Evolutionary conservation across 2,329 filamentous ascomycete genomes (phyloP).

Genomic region (Pyricularia sp.): DNA sequence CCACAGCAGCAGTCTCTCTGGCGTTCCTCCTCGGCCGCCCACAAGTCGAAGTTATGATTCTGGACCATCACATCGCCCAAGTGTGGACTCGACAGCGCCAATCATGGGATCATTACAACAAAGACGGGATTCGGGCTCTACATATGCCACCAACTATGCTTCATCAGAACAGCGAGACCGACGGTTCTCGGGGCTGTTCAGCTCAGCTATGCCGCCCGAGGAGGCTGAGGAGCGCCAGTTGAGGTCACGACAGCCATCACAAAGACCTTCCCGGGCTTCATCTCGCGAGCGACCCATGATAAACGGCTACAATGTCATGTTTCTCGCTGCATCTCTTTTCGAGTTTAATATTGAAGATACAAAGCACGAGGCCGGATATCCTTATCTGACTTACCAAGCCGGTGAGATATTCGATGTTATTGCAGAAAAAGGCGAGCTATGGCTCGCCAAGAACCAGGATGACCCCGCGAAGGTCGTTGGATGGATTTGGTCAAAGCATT

Average conservation of each 20-base stretch:
- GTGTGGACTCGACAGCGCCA: conserved; percentile 11
- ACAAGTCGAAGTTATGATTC: conserved; percentile 50
- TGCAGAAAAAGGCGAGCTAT: conserved; percentile 92
- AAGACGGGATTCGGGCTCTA: conserved; percentile 46
- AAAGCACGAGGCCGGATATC: conserved; percentile 87
- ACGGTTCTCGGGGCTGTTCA: conserved; percentile 71
- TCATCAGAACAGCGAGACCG: conserved; percentile 28
- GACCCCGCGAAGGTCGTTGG: conserved; percentile 70
- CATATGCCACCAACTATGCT: conserved; percentile 38
- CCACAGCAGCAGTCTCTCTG: conserved; percentile 20
- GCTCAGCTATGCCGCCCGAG: conserved; percentile 77
- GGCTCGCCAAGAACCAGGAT: conserved; percentile 96
- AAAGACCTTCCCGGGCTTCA: conserved; percentile 45
- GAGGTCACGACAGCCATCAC: conserved; percentile 3
- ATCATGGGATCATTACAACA: not conserved
- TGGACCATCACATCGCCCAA: conserved; percentile 11
- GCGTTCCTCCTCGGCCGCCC: conserved; percentile 33
- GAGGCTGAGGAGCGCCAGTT: conserved; percentile 40
- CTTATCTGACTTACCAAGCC: conserved; percentile 89
- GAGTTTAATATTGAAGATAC: conserved; percentile 95
- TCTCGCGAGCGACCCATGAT: conserved; percentile 48
- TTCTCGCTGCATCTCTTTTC: conserved; percentile 87
- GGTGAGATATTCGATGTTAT: conserved; percentile 94
- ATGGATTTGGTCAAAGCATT: conserved; percentile 99
- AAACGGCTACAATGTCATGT: conserved; percentile 65